Conservation (phyloP, 2,329 filamentous ascomycete species). For the Pyrenochaeta sp. region DNA sequence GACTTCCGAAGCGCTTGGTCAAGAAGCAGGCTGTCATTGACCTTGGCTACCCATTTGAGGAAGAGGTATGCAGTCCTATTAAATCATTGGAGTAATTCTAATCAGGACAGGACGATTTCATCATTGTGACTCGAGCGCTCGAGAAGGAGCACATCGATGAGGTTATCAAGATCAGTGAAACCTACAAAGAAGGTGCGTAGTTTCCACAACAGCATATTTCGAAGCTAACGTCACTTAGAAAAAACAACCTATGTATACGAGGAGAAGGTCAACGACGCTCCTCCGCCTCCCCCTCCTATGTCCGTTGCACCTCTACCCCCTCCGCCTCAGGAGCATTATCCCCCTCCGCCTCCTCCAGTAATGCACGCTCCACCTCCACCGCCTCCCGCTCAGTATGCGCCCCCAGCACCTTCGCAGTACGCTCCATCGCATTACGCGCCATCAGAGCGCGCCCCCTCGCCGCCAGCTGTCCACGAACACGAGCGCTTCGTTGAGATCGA, state of each 20-base stretch:
- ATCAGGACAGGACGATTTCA: constrained; percentile 71
- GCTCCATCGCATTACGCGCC: constrained; percentile 39
- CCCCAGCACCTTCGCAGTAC: constrained; percentile 31
- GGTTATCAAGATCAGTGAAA: constrained; percentile 81
- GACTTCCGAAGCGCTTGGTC: constrained; percentile 82
- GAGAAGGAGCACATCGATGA: constrained; percentile 93
- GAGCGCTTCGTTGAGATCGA: constrained; percentile 53
- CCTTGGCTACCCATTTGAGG: constrained; percentile 83
- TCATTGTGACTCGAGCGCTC: constrained; percentile 83
- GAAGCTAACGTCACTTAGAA: constrained; percentile 28
- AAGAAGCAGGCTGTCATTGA: constrained; percentile 83
- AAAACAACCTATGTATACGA: constrained; percentile 50
- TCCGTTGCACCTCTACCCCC: constrained; percentile 14
- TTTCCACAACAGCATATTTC: not conserved
- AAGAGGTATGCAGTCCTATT: constrained; percentile 70
- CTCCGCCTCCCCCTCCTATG: constrained; percentile 24
- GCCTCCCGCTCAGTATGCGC: constrained; percentile 26
- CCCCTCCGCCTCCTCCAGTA: constrained; percentile 17
- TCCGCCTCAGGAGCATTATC: constrained; percentile 16
- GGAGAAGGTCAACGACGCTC: constrained; percentile 28
- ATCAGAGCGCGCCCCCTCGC: constrained; percentile 45
- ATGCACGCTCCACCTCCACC: constrained; percentile 29
- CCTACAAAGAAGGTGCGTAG: constrained; percentile 64
- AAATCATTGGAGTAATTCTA: constrained; percentile 33
- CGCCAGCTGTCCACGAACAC: constrained; percentile 39